Base-by-base conservation (phyloP, 371 early-diverging fungal genomes). In the Mycotypha africana region DNA sequence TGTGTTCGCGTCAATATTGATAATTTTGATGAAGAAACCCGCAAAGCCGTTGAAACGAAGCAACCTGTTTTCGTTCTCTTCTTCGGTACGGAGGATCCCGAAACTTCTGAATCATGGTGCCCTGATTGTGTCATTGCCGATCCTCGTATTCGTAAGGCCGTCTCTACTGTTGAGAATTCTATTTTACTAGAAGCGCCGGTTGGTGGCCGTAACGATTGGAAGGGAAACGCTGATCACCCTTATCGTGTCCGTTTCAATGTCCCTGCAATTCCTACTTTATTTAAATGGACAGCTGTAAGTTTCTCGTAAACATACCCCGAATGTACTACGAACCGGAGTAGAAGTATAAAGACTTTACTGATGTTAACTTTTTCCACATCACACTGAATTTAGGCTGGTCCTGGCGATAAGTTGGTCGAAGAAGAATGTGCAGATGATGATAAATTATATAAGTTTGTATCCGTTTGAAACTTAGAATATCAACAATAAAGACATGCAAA, bases 21-120 rank as follows among this genome's bases (percentile, higher is more conserved):
- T 30, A 64, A 64, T 28, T 69, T 73, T 57, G 74, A 73, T 28
- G 22, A 37, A 5, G 52, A 52, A 25, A 40, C 69, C 21, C 44
- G 62, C n/a, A 36, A 64, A 17, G 56, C 60, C 4, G 31, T 67
- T 20, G 53, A 57, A 12, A 42, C 53, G 0, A 50, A 57, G 21
- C 60, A 60, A 28, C 49, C 58, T 14, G 67, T 73, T 1, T 73
- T 58, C 51, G 74, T 69, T 10, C 37, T 69, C 21, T 73, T 73
- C 47, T 73, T 69, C 49, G 71, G 71, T 40, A 71, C 56, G 2
- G 70, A 63, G 37, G 17, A 33, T 2, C 47, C 61, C 9, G 67
- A 65, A 39, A 78, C 77, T 10, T 63, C 69, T 31, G 66, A 71
- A 60, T 78, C 77, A 16, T 81, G 81, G 81, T 81, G 81, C 56